Evolutionary conservation across 2,329 filamentous ascomycete species (phyloP).

Genomic region (Saccharata proteae): DNA sequence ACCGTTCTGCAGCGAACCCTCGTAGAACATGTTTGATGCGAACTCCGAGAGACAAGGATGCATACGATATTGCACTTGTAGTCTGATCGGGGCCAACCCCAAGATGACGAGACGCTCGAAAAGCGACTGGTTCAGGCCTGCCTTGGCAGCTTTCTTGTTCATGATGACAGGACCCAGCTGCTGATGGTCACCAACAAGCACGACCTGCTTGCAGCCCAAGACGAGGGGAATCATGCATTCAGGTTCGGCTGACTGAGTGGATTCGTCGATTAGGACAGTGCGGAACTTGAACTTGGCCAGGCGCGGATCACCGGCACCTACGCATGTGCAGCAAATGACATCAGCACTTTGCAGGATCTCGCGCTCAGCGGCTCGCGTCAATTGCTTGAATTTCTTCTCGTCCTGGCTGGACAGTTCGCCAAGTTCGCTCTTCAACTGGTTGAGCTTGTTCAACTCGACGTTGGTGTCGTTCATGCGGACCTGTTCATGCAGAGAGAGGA

Average conservation of each 20-base stretch:
- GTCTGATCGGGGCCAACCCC: constrained; percentile 77
- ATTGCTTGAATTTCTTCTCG: constrained; percentile 96
- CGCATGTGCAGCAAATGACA: constrained; percentile 97
- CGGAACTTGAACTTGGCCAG: constrained; percentile 96
- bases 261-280: constrained; percentile 95
- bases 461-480: constrained; percentile 97
- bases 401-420: constrained; percentile 90
- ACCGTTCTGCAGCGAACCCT: constrained; percentile 91
- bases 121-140: constrained; percentile 92
- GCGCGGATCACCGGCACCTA: constrained; percentile 90
- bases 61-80: constrained; percentile 98
- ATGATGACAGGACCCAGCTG: constrained; percentile 97
- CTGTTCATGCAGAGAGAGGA: constrained; percentile 90
- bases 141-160: constrained; percentile 99
- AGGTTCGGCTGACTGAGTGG: constrained; percentile 92
- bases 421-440: constrained; percentile 80
- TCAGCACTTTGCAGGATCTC: constrained; percentile 93
- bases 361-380: constrained; percentile 84
- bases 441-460: constrained; percentile 80
- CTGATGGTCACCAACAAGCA: constrained; percentile 97
- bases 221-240: constrained; percentile 99
- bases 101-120: constrained; percentile 93
- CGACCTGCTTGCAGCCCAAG: constrained; percentile 94
- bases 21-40: constrained; percentile 99
- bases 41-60: constrained; percentile 95